Conservation (phyloP, 768 basidiomycete species). For the Lactarius quietus region DNA sequence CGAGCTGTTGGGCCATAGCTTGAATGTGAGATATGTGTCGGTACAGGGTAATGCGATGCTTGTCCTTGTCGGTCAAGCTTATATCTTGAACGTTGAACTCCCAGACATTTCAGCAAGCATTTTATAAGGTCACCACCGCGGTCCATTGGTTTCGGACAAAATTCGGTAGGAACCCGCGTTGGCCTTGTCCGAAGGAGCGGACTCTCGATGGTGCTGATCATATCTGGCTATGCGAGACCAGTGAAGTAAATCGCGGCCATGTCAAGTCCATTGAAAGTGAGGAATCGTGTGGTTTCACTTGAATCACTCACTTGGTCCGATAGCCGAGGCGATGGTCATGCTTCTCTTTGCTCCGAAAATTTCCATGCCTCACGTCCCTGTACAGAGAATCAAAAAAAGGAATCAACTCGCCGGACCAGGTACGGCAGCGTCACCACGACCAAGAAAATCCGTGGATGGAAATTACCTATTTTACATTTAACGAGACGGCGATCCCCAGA, state of each 20-base stretch:
- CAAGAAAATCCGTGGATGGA: too few species aligned
- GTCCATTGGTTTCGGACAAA: not conserved
- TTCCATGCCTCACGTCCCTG: too few species aligned
- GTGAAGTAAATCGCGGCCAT: not conserved
- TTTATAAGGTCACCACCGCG: not conserved
- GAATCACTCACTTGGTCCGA: too few species aligned
- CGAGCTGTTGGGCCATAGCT: not conserved
- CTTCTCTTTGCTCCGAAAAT: too few species aligned
- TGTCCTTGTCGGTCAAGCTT: not conserved
- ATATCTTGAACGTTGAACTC: not conserved
- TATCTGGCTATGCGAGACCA: not conserved
- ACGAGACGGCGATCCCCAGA: too few species aligned
- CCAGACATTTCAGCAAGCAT: too few species aligned
- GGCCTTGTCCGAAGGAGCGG: not conserved
- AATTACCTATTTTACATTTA: too few species aligned
- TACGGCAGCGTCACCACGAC: too few species aligned
- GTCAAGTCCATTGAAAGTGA: not conserved
- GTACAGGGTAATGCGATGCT: not conserved
- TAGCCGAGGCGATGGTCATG: too few species aligned
- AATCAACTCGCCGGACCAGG: too few species aligned
- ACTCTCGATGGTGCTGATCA: not conserved
- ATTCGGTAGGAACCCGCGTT: not conserved
- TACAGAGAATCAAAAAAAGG: too few species aligned
- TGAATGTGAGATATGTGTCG: not conserved
- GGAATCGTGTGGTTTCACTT: too few species aligned